Base-by-base conservation (phyloP, 768 basidiomycete species). In the Collybia nuda region DNA sequence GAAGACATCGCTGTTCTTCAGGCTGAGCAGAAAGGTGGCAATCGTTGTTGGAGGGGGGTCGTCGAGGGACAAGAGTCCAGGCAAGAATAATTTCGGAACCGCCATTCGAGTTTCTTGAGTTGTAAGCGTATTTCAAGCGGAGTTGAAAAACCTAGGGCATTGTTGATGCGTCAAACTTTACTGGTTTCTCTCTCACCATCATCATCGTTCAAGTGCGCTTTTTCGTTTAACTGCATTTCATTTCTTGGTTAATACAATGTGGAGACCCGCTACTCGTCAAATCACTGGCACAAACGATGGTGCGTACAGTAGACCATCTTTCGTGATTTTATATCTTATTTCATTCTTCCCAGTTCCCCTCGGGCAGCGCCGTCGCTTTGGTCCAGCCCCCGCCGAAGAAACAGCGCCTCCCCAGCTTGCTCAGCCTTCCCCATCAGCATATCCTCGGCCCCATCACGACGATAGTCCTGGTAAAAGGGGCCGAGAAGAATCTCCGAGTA, bases 251-350 rank as follows among this genome's bases (percentile, higher is more conserved):
- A 64, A 43, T 60, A 69, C 61, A 56, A 91, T 93, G 90, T 93
- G 90, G 89, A 86, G 85, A 70, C 90, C 90, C 50, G 89, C 91
- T 55, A 91, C 91, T 50, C 85, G 85, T 58, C 87, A 92, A 70
- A 88, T 94, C 23, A 90, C 90, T 35, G 94, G 93, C 50, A 95
- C 93, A 18, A 97, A 97, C 60, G 93, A 96, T 40, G 88, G 93
- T 90, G 35, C 60, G 82, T 71, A 26, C 39, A n/a, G n/a, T 36
- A 56, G 37, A 51, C 42, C 41, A 22, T 26, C 48, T 53, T 50
- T 37, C 45, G 15, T 29, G 39, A 35, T 39, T 55, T 37, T 51
- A 52, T 44, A 46, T 48, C 46, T 40, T 57, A 56, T 55, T 68
- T 63, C 55, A 24, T 29, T 46, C 54, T 50, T 46, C 40, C 19